Evolutionary conservation across 2,329 filamentous ascomycete species (phyloP), one percentile per base, ranked within the genome.

Genomic region (Arthrobotrys sphaeroides): DNA sequence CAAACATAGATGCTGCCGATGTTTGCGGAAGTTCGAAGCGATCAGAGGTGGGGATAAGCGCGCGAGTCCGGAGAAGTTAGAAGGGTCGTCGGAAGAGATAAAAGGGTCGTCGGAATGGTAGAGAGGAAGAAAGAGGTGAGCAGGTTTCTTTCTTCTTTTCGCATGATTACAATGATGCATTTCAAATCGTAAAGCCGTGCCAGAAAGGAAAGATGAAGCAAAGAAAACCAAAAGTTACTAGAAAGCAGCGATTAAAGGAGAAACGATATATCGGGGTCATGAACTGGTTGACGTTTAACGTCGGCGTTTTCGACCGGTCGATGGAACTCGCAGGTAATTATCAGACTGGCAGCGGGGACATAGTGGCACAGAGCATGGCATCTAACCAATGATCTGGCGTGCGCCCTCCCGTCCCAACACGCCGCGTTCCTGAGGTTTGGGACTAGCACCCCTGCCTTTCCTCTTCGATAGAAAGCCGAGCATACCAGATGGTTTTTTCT

Each of bases 391-490:
- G 68, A 94, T 88, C 78, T 93, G 90, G 81, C 95, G 87, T 9
- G 95, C 94, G 13, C 95, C 95, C 82, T 98, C 94, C 81, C 98
- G 98, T 69, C 95, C 95, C 72, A 99, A 82, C 5, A 99, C 94
- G 72, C 95, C 95, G 66, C 93, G 88, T 84, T 98, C 94, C 82
- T 93, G 94, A 24, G 94, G 94, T 84, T 97, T 97, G 0, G 95
- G 95, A 81, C 93, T 97, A 82, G 93, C 90, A 66, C 93, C 93
- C 77, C 94, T 87, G 26, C 94, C 93, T 84, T 92, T 97, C 84
- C 96, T 97, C 80, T 94, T 87, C 78, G 88, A 92, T 75, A 98
- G 85, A 82, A 99, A 96, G 0, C 93, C 92, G 78, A 98, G 90
- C 87, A 97, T 94, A 61, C 94, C 92, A 16, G 90, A 89, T n/a